Evolutionary conservation across 2,329 filamentous ascomycete species (phyloP).

Genomic region (Colletotrichum falcatum): DNA sequence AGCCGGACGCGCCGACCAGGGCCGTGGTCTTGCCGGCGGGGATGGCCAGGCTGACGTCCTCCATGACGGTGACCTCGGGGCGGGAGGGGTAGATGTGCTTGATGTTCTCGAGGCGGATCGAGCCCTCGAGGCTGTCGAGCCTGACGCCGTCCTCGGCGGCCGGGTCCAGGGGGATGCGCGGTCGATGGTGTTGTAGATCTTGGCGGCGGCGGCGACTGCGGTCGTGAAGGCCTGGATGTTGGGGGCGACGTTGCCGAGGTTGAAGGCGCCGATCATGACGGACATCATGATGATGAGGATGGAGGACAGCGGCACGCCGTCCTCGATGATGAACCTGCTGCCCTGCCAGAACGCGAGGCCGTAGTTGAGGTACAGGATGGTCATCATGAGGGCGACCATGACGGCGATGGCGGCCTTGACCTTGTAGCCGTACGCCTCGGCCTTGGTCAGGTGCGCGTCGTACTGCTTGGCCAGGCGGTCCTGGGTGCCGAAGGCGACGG

Average conservation of each 20-base stretch:
- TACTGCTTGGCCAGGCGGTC: slow-evolving; percentile 91
- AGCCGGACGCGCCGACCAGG: slow-evolving; percentile 92
- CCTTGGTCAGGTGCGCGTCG: slow-evolving; percentile 77
- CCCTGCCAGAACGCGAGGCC: slow-evolving; percentile 91
- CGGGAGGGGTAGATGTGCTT: slow-evolving; percentile 96
- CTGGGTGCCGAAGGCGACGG: slow-evolving; percentile 92
- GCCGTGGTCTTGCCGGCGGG: slow-evolving; percentile 94
- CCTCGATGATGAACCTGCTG: slow-evolving; percentile 76
- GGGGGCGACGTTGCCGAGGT: slow-evolving; percentile 87
- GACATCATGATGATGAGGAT: slow-evolving; percentile 90
- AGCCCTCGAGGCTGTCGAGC: slow-evolving; percentile 79
- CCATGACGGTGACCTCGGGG: slow-evolving; percentile 89
- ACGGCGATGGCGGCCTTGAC: slow-evolving; percentile 78
- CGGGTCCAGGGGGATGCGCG: slow-evolving; percentile 87
- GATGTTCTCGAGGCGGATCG: slow-evolving; percentile 83
- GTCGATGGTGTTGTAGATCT: slow-evolving; percentile 96
- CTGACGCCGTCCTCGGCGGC: slow-evolving; percentile 77
- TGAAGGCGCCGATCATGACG: slow-evolving; percentile 93
- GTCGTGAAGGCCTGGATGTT: slow-evolving; percentile 89
- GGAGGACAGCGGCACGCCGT: slow-evolving; percentile 73
- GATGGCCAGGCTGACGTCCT: slow-evolving; percentile 81
- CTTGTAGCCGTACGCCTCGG: slow-evolving; percentile 81
- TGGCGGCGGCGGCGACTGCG: slow-evolving; percentile 84
- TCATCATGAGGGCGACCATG: slow-evolving; percentile 89
- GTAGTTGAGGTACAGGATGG: slow-evolving; percentile 87